Conservation (phyloP, 2,329 filamentous ascomycete genomes). For the Alternaria angustiovoidea region DNA sequence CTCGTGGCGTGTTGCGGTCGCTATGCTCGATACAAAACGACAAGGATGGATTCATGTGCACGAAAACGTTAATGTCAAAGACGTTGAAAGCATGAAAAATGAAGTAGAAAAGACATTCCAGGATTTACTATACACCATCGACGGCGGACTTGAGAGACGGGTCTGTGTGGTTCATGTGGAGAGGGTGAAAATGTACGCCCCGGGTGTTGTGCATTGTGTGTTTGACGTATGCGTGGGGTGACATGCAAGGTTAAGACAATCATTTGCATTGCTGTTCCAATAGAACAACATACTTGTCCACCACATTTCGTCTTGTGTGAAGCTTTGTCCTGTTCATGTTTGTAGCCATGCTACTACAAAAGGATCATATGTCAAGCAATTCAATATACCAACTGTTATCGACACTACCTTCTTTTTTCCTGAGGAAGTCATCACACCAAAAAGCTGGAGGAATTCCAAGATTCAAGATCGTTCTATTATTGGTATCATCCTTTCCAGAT, state of each 20-base stretch:
- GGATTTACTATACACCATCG: slow-evolving; percentile 23
- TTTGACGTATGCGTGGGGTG: slow-evolving; percentile 58
- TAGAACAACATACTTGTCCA: not conserved
- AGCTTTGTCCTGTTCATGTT: not conserved
- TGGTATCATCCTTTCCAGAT: not conserved
- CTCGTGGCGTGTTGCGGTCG: slow-evolving; percentile 60
- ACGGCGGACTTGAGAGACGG: slow-evolving; percentile 1
- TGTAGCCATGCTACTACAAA: not conserved
- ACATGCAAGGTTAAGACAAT: not conserved
- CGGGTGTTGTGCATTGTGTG: slow-evolving; percentile 69
- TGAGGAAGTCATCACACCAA: not conserved
- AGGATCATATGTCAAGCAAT: not conserved
- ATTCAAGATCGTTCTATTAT: not conserved
- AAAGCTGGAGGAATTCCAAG: not conserved
- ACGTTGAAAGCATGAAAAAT: slow-evolving; percentile 33
- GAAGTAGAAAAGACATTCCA: slow-evolving; percentile 54
- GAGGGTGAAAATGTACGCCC: slow-evolving; percentile 67
- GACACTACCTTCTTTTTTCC: no score
- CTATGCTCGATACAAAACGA: slow-evolving; percentile 53
- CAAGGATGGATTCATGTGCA: slow-evolving; percentile 69
- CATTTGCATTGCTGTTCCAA: not conserved
- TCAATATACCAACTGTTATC: not conserved
- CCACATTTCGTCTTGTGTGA: not conserved
- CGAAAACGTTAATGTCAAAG: slow-evolving; percentile 62
- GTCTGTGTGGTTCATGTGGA: slow-evolving; percentile 59